A percentile compares a stretch with the other conserved stretches of the same genome.
Evolutionary conservation across 495 filamentous ascomycete species (phyloP).

Genomic region (Podospora anserina): DNA sequence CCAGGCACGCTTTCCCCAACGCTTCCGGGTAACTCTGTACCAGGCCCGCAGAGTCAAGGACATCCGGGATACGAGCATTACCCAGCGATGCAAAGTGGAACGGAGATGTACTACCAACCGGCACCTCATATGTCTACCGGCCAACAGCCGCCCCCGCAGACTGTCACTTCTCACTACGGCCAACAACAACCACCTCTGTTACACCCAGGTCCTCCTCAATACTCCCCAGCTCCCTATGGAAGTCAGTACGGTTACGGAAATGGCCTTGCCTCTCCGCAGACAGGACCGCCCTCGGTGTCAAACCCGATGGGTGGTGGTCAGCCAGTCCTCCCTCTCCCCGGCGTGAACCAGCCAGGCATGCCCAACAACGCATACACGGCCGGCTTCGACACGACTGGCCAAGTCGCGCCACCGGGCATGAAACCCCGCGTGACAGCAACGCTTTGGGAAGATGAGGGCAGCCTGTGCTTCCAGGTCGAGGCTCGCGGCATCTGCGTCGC

Average conservation of each 20-base stretch:
- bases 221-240: slow-evolving; percentile 56
- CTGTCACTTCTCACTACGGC: slow-evolving; percentile 72
- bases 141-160: slow-evolving; percentile 75
- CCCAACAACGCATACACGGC: slow-evolving; percentile 49
- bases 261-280: slow-evolving; percentile 71
- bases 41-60: slow-evolving; percentile 40
- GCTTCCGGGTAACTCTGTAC: slow-evolving; percentile 41
- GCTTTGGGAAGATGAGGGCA: slow-evolving; percentile 97
- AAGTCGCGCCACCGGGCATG: slow-evolving; percentile 90
- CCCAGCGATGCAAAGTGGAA: slow-evolving; percentile 77
- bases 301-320: slow-evolving; percentile 59
- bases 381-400: slow-evolving; percentile 84
- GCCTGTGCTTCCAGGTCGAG: slow-evolving; percentile 96
- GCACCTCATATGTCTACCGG: slow-evolving; percentile 76
- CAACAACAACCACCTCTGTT: slow-evolving; percentile 76
- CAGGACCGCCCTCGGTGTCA: slow-evolving; percentile 63
- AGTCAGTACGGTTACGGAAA: slow-evolving; percentile 71
- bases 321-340: slow-evolving; percentile 66
- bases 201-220: slow-evolving; percentile 71
- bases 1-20: slow-evolving; percentile 46
- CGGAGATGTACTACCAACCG: slow-evolving; percentile 81
- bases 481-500: slow-evolving; percentile 95
- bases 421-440: slow-evolving; percentile 98
- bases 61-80: slow-evolving; percentile 55
- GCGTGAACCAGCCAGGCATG: slow-evolving; percentile 51